Percentiles rank a stretch among this genome's conserved stretches.
phyloP scores from a whole-genome alignment of 2,329 filamentous ascomycete species.

The Colletotrichum limetticola region DNA sequence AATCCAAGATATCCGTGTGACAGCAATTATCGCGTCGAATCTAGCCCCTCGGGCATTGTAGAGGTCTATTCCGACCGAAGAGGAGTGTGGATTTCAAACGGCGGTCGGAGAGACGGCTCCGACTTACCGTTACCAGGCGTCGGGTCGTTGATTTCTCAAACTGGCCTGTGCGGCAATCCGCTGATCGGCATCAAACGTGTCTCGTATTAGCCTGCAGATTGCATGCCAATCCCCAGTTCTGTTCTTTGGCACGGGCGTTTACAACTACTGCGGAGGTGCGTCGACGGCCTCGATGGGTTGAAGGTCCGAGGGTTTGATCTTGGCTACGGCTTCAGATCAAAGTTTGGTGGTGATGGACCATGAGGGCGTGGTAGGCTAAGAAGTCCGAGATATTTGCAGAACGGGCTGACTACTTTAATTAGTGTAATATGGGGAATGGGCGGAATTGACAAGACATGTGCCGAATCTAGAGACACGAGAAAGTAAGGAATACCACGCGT shows the following conservation, averaged over 20 bases:
- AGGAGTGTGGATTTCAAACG: background rate
- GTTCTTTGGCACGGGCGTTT: background rate
- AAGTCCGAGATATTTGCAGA: background rate
- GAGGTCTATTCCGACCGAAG: background rate
- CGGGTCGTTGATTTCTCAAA: background rate
- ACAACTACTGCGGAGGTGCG: background rate
- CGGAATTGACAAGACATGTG: background rate
- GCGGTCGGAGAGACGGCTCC: background rate
- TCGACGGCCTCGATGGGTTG: background rate
- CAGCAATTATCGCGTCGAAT: background rate
- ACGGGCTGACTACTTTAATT: background rate
- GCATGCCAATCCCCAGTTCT: constrained; percentile 17
- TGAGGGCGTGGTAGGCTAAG: background rate
- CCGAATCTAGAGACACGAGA: background rate
- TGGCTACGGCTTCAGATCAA: background rate
- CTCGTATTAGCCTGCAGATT: constrained; percentile 27
- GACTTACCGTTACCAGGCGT: background rate
- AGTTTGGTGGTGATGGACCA: background rate
- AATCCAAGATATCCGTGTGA: constrained; percentile 14
- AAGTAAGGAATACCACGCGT: background rate
- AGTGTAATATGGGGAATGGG: background rate
- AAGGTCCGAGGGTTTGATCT: background rate
- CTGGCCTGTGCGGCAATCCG: constrained; percentile 13
- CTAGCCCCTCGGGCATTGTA: background rate
- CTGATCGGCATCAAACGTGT: constrained; percentile 26